Base-by-base conservation (phyloP, 352 stramenopile genomes). In the Saprolegnia diclina region DNA sequence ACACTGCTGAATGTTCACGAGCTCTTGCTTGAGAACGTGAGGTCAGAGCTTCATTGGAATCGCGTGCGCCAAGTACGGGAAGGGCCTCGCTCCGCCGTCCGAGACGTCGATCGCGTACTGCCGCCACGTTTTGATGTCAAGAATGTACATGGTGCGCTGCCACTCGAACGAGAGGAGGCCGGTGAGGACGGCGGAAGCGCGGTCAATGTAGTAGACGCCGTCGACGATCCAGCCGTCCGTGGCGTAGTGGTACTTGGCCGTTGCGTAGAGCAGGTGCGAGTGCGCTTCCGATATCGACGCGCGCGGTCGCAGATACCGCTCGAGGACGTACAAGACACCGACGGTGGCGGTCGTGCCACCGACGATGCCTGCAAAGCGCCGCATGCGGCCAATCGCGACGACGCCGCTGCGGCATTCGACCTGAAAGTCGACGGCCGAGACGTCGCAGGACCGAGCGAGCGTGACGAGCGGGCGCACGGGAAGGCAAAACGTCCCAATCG, bases 41-140 rank as follows among this genome's bases (percentile, higher is more conserved):
- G 11, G 35, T 59, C 19, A 59, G 35, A 42, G 35, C 19, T 59
- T 59, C 24, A 59, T 14, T 2, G 52, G 52, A 11, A 59, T 59
- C 3, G 52, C 52, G 3, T 59, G 52, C 24, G 52, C 52, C 13
- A 59, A 35, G 29, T 35, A 35, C 29, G 29, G 29, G 52, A 59
- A 21, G 35, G 35, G 52, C 24, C 24, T 16, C 35, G 11, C 11
- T 14, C 11, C 24, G 16, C 7, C 52, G 35, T 59, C 24, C 13
- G 24, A 14, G 19, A 59, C 52, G 9, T 44, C 11, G 14, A 68
- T 40, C 13, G 62, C 22, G 24, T 68, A 32, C 7, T 46, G 19
- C 24, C 62, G 22, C 62, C 62, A 68, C 50, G 62, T 56, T 42
- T 68, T 68, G 18, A 68, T 68, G 62, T 68, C 62, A 16, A 68